Base-by-base conservation (phyloP, 257 asterid species). In the Capsicum chinense region DNA sequence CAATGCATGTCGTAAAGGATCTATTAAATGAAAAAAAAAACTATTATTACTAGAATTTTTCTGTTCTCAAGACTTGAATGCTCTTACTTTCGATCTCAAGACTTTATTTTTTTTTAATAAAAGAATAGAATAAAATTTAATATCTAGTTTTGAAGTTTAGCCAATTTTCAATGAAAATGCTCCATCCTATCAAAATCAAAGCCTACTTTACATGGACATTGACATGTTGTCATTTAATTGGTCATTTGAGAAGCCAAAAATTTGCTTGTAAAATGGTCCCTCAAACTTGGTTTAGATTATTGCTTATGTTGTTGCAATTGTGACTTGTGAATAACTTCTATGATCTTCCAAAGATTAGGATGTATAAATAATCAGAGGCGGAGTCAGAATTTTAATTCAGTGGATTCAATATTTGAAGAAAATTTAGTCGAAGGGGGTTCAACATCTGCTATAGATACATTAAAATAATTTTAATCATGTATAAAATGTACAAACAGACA, bases 191-290 rank as follows among this genome's bases (percentile, higher is more conserved):
- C 80, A 74, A 48, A 19, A 44, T 44, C 42, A 11, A 8, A 39
- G 33, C 44, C 5, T 12, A 74, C 80, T 74, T 74, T 74, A 74
- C 80, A 74, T 19, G 44, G 60, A 74, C 42, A 50, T 50, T 74
- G 80, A 74, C 62, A 74, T 73, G 15, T 71, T 48, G 42, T 19
- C 60, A 50, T 50, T 60, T 74, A 74, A 11, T 47, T 74, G 80
- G 80, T 50, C 19, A 21, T 19, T 74, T 74, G 47, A 50, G 80
- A 74, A 74, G 47, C 80, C 21, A 74, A 48, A 48, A 74, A 74
- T 50, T 50, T 21, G n/a, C 44, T 48, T 48, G 19, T 50, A 10
- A 8, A 1, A 7, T 71, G 80, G 80, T 6, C 42, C 59, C 42
- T 73, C 60, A 73, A 47, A n/a, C 35, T 48, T 74, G 7, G 4